These are phyloP conservation scores for Paramecium sexaurelia DNA, from an alignment of 73 alveolate species.

Conservation along the genomic window DNA sequence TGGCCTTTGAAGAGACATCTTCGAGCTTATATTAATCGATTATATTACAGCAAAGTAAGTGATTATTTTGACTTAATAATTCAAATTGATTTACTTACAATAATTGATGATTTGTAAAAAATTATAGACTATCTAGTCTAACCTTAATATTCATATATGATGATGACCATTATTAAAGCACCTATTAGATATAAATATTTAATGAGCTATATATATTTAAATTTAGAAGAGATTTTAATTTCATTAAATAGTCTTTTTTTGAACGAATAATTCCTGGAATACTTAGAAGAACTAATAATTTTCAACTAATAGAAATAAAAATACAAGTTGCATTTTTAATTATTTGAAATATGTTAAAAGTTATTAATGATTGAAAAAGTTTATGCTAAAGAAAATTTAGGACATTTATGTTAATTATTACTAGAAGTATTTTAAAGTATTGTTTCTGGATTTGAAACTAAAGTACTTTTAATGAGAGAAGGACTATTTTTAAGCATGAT, in stretches of 20 bases:
- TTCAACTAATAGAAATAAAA: background rate
- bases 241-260: background rate
- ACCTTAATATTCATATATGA: background rate
- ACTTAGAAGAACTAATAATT: constrained; percentile 8
- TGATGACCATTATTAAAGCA: background rate
- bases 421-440: background rate
- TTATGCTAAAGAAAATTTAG: background rate
- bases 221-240: constrained; percentile 11
- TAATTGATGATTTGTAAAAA: background rate
- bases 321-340: background rate
- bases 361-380: background rate
- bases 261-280: background rate
- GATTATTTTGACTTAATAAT: background rate
- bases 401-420: background rate
- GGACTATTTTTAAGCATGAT: background rate
- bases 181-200: constrained; percentile 18
- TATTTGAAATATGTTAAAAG: background rate
- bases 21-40: background rate
- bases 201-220: background rate
- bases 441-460: background rate
- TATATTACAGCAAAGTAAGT: background rate
- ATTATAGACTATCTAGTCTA: background rate
- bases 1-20: constrained; percentile 44
- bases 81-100: background rate
- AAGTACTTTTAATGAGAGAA: background rate